Evolutionary conservation across 768 basidiomycete genomes (phyloP).

Genomic region (Mycena galopus): DNA sequence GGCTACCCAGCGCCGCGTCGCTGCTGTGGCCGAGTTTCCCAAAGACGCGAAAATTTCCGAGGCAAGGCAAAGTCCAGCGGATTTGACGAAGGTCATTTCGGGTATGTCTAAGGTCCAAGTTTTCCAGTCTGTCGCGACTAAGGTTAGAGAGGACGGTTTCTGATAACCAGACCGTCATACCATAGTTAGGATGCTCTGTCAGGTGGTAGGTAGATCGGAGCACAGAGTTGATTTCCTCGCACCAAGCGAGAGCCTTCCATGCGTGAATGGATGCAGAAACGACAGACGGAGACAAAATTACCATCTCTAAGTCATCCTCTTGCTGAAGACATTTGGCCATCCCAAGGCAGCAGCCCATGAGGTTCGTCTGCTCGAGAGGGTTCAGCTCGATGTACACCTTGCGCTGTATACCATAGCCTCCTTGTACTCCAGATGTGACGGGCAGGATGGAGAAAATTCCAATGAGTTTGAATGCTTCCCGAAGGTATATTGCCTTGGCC

Average conservation of each 20-base stretch:
- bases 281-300: background rate
- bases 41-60: conserved; percentile 10
- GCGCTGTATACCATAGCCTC: no score
- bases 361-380: background rate
- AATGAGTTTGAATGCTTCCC: no score
- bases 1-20: conserved; percentile 18
- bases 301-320: conserved; percentile 7
- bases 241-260: conserved; percentile 26
- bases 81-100: background rate
- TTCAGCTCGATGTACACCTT: conserved; percentile 10
- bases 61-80: conserved; percentile 1
- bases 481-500: no score
- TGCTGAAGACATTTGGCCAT: conserved; percentile 12
- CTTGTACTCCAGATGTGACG: no score
- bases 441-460: no score
- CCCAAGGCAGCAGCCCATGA: conserved; percentile 25
- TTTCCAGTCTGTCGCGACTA: conserved; percentile 11
- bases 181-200: background rate
- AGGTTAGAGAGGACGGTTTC: background rate
- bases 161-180: background rate
- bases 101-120: background rate
- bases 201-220: background rate
- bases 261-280: background rate
- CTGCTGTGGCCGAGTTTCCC: conserved; percentile 14
- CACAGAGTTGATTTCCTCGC: conserved; percentile 9